Conservation (phyloP, 306 rosid genomes). For the Corylus heterophylla region DNA sequence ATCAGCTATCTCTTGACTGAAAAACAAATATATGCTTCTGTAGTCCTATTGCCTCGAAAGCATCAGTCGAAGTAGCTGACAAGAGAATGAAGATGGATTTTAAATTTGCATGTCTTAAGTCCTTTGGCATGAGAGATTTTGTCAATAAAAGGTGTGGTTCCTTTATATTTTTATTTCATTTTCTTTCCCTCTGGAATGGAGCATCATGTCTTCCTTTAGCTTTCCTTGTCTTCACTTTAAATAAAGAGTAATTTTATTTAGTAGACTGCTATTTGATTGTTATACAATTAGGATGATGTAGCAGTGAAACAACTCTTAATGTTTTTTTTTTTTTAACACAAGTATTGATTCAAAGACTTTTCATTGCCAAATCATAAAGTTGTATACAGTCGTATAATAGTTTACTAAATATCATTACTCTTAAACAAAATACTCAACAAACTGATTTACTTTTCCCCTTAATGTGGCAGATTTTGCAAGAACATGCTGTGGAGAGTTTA, state of each 20-base stretch:
- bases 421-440: background rate
- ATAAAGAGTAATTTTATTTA: background rate
- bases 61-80: constrained; percentile 33
- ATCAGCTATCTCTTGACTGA: constrained; percentile 24
- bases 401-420: no score
- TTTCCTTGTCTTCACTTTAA: background rate
- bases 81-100: constrained; percentile 17
- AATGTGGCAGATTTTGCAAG: constrained; percentile 36
- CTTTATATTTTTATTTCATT: constrained; percentile 1
- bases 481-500: constrained; percentile 20
- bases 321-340: no score
- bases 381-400: no score
- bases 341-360: no score
- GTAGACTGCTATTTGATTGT: no score
- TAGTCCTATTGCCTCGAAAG: constrained; percentile 64
- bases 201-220: constrained; percentile 1
- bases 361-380: no score
- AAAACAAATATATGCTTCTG: constrained; percentile 25
- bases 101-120: constrained; percentile 31
- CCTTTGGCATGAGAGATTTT: constrained; percentile 15
- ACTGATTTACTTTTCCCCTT: background rate
- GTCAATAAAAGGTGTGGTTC: constrained; percentile 37
- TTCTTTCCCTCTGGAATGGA: constrained; percentile 5
- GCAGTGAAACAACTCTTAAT: no score
- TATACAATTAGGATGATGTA: no score